Percentiles rank a stretch among this genome's conserved stretches.
Evolutionary conservation across 2,329 filamentous ascomycete genomes (phyloP).

Genomic region (Pleurostoma richardsiae): DNA sequence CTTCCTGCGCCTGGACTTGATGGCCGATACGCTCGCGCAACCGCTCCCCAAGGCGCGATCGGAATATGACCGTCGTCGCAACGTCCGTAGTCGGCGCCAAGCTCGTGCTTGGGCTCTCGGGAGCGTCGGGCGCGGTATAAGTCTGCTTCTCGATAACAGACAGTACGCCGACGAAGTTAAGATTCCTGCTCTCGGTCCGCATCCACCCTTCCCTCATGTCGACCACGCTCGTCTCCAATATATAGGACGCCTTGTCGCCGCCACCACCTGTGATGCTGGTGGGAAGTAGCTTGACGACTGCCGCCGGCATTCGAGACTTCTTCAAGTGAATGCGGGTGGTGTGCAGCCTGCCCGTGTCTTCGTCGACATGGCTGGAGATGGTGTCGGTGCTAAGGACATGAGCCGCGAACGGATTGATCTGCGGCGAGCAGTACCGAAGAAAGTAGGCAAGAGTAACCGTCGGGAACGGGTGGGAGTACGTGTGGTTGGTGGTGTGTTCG

Average conservation of each 20-base stretch:
- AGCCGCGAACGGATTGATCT: conserved; percentile 71
- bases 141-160: conserved; percentile 73
- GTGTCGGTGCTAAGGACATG: conserved; percentile 83
- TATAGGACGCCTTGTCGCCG: conserved; percentile 69
- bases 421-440: conserved; percentile 71
- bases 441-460: conserved; percentile 87
- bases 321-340: conserved; percentile 79
- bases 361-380: conserved; percentile 69
- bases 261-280: conserved; percentile 60
- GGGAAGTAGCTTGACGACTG: conserved; percentile 71
- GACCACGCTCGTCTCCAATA: conserved; percentile 74
- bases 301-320: conserved; percentile 70
- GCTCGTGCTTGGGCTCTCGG: conserved; percentile 12
- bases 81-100: conserved; percentile 54
- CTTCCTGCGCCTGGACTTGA: conserved; percentile 20
- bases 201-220: conserved; percentile 80
- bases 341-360: conserved; percentile 66
- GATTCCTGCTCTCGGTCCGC: conserved; percentile 73
- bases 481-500: conserved; percentile 62
- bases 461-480: conserved; percentile 76
- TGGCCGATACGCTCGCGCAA: conserved; percentile 50
- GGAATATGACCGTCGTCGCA: conserved; percentile 68
- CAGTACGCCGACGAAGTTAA: conserved; percentile 77
- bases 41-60: conserved; percentile 66
- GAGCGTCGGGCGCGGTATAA: conserved; percentile 44